These are phyloP conservation scores for Eucalyptus marginata DNA, from an alignment of 345 rosid species.

Conservation along the genomic window DNA sequence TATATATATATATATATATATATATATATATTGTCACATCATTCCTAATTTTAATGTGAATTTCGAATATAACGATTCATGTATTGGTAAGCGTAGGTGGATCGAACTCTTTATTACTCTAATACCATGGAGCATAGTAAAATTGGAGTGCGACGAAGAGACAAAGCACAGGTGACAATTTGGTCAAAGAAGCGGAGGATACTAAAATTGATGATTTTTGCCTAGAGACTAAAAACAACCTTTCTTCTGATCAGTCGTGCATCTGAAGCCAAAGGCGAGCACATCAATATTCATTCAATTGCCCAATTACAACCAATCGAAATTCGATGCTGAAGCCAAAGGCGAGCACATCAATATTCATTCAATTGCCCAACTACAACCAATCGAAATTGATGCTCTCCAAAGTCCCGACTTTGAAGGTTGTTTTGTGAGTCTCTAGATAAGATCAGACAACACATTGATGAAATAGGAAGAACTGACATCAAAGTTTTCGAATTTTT, in stretches of 20 bases:
- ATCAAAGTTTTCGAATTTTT: fast-evolving
- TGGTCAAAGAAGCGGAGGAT: background rate
- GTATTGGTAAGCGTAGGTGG: background rate
- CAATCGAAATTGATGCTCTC: background rate
- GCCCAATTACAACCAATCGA: background rate
- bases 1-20: fast-evolving
- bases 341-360: background rate
- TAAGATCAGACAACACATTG: background rate
- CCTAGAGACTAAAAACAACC: background rate
- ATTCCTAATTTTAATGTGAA: background rate
- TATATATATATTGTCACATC: background rate
- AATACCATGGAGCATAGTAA: background rate
- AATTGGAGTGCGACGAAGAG: background rate
- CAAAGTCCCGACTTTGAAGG: background rate
- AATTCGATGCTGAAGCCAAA: background rate
- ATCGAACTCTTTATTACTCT: background rate
- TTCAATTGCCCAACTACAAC: background rate
- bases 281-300: background rate
- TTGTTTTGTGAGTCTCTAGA: background rate
- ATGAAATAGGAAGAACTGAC: background rate
- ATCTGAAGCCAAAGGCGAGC: background rate
- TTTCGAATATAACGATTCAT: background rate
- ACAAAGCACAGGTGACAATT: fast-evolving
- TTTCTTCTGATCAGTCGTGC: background rate
- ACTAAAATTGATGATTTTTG: background rate